phyloP scores from a whole-genome alignment of 1,284 basidiomycete species.

The Ustilago curta region DNA sequence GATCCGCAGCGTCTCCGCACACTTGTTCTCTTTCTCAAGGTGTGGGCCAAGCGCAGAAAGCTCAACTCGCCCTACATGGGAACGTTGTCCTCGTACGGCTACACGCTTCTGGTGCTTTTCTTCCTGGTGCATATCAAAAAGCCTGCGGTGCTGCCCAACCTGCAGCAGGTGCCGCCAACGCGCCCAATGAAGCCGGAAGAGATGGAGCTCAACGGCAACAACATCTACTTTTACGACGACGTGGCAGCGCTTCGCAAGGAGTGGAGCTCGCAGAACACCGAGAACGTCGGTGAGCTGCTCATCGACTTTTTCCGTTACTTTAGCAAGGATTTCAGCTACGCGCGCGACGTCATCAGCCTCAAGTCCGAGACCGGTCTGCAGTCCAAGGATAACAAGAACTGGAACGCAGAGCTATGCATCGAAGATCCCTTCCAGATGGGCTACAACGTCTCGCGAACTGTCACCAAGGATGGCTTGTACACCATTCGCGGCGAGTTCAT shows the following conservation, averaged over 20 bases:
- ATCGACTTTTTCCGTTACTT: slow-evolving; percentile 99
- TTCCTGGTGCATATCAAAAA: slow-evolving; percentile 93
- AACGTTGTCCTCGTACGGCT: slow-evolving; percentile 95
- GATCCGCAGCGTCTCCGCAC: slow-evolving; percentile 93
- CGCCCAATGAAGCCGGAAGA: slow-evolving; percentile 74
- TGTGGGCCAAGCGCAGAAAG: slow-evolving; percentile 97
- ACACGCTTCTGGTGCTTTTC: slow-evolving; percentile 96
- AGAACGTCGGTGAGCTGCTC: slow-evolving; percentile 93
- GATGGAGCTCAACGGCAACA: slow-evolving; percentile 75
- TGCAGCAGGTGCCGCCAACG: slow-evolving; percentile 69
- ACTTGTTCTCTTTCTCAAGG: slow-evolving; percentile 96
- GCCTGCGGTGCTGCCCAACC: slow-evolving; percentile 67
- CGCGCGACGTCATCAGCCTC: slow-evolving; percentile 90
- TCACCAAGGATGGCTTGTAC: slow-evolving; percentile 94
- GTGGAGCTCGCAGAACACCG: slow-evolving; percentile 93
- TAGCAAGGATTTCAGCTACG: slow-evolving; percentile 91
- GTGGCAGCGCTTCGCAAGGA: slow-evolving; percentile 88
- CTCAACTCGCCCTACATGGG: slow-evolving; percentile 98
- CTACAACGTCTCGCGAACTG: slow-evolving; percentile 95
- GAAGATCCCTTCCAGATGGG: slow-evolving; percentile 93
- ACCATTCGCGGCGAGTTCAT: slow-evolving; percentile 98
- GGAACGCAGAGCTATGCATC: slow-evolving; percentile 82
- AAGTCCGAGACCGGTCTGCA: slow-evolving; percentile 80
- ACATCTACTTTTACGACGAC: slow-evolving; percentile 91
- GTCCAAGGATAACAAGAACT: slow-evolving; percentile 90